Percentiles rank a stretch among this genome's conserved stretches.
These are phyloP conservation scores for Ceratocystis destructans DNA, from an alignment of 2,329 filamentous ascomycete species.

Conservation along the genomic window DNA sequence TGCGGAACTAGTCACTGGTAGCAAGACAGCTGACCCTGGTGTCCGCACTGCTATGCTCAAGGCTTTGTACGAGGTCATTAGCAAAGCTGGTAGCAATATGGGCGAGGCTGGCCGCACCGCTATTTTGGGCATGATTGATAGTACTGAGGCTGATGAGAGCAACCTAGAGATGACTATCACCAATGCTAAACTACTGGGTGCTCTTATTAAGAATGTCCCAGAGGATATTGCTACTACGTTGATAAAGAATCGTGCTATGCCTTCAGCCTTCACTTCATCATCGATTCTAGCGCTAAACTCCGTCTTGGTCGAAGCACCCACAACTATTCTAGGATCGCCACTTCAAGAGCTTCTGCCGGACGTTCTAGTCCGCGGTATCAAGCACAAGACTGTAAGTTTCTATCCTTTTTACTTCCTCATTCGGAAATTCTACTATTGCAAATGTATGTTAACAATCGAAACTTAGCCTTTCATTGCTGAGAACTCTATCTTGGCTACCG, in stretches of 20 bases:
- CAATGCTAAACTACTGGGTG: constrained; percentile 78
- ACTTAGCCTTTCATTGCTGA: constrained; percentile 66
- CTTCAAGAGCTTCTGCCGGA: constrained; percentile 61
- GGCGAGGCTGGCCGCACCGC: constrained; percentile 73
- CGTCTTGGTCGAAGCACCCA: constrained; percentile 66
- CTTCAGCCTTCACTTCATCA: constrained; percentile 57
- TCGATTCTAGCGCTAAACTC: constrained; percentile 83
- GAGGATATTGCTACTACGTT: constrained; percentile 48
- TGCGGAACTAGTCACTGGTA: constrained; percentile 81
- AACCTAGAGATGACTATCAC: constrained; percentile 74
- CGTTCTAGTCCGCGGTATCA: constrained; percentile 68
- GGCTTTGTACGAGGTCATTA: constrained; percentile 88
- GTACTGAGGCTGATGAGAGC: constrained; percentile 56
- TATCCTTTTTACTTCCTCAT: not conserved
- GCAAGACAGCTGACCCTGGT: constrained; percentile 70
- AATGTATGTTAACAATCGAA: constrained; percentile 20
- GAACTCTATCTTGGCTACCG: constrained; percentile 76
- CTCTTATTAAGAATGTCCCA: constrained; percentile 75
- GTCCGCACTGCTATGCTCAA: constrained; percentile 95
- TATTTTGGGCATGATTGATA: constrained; percentile 77
- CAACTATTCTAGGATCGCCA: constrained; percentile 48
- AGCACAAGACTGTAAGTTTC: constrained; percentile 54
- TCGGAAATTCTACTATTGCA: not conserved
- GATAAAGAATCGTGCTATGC: constrained; percentile 63
- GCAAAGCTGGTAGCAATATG: constrained; percentile 91